Evolutionary conservation across 208 protist species (phyloP).

Genomic region (Trypanosoma caninum): DNA sequence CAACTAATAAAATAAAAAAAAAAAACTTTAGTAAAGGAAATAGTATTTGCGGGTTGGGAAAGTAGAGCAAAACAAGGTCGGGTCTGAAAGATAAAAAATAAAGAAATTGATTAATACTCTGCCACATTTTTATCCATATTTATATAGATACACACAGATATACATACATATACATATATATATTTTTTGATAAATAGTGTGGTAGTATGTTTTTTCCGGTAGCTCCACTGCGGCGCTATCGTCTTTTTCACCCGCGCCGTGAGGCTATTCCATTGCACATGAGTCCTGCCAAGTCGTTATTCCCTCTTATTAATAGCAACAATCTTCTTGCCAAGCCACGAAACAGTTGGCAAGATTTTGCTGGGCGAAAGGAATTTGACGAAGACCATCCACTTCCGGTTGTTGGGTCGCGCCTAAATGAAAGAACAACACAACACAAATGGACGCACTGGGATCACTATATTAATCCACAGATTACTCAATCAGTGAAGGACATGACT

Average conservation of each 20-base stretch:
- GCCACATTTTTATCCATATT: too few species aligned
- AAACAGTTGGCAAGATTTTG: constrained; percentile 80
- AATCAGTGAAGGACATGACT: constrained; percentile 60
- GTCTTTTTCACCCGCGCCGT: constrained; percentile 68
- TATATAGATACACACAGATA: too few species aligned
- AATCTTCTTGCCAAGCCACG: constrained; percentile 80
- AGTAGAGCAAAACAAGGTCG: not conserved
- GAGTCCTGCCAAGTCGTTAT: constrained; percentile 71
- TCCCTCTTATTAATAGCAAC: constrained; percentile 88
- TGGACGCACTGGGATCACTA: constrained; percentile 88
- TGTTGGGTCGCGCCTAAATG: constrained; percentile 69
- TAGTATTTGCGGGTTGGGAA: not conserved
- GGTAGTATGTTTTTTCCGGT: constrained; percentile 32
- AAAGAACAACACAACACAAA: constrained; percentile 72
- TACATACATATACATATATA: not conserved
- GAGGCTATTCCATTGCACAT: constrained; percentile 76
- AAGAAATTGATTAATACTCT: too few species aligned
- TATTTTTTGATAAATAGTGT: not conserved
- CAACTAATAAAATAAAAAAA: not conserved
- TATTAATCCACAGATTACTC: constrained; percentile 81
- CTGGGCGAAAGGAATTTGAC: constrained; percentile 77
- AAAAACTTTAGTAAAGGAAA: not conserved
- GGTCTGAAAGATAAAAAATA: not conserved
- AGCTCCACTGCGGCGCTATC: constrained; percentile 31
- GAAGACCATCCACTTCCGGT: constrained; percentile 81